Percentiles rank a stretch among this genome's conserved stretches.
Evolutionary conservation across 495 filamentous ascomycete genomes (phyloP).

Genomic region (Talaromyces nanjingensis): DNA sequence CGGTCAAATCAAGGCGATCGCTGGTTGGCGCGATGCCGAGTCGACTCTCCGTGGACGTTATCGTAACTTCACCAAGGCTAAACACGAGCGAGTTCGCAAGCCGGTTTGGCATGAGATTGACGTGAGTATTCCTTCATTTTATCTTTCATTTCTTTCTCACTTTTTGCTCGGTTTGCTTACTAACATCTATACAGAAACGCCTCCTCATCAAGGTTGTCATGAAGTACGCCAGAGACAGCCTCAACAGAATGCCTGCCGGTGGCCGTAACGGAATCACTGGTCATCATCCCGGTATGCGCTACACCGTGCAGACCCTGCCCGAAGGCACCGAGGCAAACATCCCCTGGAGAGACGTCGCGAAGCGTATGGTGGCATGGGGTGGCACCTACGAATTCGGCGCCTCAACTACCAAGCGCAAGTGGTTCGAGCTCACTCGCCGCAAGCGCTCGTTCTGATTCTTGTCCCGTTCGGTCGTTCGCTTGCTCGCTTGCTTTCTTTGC

Average conservation of each 20-base stretch:
- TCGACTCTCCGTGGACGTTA: slow-evolving; percentile 80
- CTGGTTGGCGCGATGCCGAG: slow-evolving; percentile 70
- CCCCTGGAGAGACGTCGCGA: slow-evolving; percentile 76
- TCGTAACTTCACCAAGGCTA: slow-evolving; percentile 70
- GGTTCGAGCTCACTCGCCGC: slow-evolving; percentile 28
- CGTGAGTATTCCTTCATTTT: slow-evolving; percentile 46
- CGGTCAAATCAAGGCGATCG: slow-evolving; percentile 62
- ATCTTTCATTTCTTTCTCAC: not conserved
- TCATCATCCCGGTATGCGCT: not conserved
- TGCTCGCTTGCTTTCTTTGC: not conserved
- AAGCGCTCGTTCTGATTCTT: not conserved
- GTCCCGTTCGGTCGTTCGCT: not conserved
- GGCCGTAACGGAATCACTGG: not conserved
- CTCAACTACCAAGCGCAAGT: slow-evolving; percentile 85
- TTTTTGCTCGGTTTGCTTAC: not conserved
- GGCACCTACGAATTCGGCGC: slow-evolving; percentile 82
- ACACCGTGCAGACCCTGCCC: slow-evolving; percentile 5
- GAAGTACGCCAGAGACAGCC: not conserved
- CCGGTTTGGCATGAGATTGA: slow-evolving; percentile 72
- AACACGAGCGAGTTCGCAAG: slow-evolving; percentile 65
- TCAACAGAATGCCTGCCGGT: not conserved
- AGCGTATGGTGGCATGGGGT: slow-evolving; percentile 62
- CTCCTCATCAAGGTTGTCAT: not conserved
- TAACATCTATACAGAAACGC: not conserved
- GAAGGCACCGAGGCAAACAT: slow-evolving; percentile 38